These are phyloP conservation scores for Mycosphaerelloides madeirae DNA, from an alignment of 2,329 filamentous ascomycete genomes.

Conservation along the genomic window DNA sequence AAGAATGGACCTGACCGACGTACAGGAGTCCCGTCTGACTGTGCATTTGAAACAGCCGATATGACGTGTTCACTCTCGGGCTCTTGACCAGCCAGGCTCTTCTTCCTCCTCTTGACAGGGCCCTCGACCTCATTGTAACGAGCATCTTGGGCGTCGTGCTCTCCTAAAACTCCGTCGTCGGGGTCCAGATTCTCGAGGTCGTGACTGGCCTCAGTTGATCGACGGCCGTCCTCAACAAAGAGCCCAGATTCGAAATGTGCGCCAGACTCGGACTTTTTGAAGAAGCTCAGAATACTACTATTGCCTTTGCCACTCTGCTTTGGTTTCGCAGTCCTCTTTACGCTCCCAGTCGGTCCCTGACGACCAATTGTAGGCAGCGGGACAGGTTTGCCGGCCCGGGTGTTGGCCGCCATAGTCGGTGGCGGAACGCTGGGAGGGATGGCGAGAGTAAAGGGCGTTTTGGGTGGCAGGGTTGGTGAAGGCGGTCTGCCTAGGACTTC, in stretches of 20 bases:
- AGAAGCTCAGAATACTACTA: slow-evolving; percentile 51
- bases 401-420: slow-evolving; percentile 30
- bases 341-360: slow-evolving; percentile 27
- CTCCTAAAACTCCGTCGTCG: not conserved
- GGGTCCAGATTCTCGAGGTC: not conserved
- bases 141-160: slow-evolving; percentile 21
- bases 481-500: slow-evolving; percentile 47
- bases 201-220: not conserved
- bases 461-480: slow-evolving; percentile 42
- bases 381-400: slow-evolving; percentile 21
- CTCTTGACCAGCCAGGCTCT: slow-evolving; percentile 5
- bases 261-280: slow-evolving; percentile 45
- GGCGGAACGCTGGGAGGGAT: slow-evolving; percentile 26
- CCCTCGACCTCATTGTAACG: slow-evolving; percentile 43
- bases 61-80: not conserved
- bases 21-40: not conserved
- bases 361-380: slow-evolving; percentile 28
- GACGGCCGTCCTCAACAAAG: slow-evolving; percentile 33
- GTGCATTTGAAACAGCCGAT: not conserved
- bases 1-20: slow-evolving; percentile 57
- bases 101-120: slow-evolving; percentile 41
- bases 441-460: slow-evolving; percentile 30
- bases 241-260: slow-evolving; percentile 25
- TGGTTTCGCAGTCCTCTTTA: slow-evolving; percentile 32
- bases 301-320: slow-evolving; percentile 43